Percentiles rank a stretch among this genome's conserved stretches.
These are phyloP conservation scores for Exophiala sp. DNA, from an alignment of 2,329 filamentous ascomycete genomes.

Conservation along the genomic window DNA sequence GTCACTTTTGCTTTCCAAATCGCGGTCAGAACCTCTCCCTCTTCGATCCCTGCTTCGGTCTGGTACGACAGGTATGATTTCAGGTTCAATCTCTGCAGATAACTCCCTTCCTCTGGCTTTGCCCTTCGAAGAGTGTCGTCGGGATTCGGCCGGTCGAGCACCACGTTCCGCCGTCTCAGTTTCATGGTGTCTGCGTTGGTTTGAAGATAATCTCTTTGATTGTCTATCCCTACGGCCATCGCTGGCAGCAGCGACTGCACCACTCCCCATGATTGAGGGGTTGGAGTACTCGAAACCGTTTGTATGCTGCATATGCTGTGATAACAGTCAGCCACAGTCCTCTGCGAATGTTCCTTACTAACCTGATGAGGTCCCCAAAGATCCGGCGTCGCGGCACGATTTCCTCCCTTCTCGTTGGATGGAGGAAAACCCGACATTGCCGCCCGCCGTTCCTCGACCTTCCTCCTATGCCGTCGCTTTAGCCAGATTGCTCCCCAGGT, in stretches of 20 bases:
- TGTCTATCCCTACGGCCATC: constrained; percentile 6
- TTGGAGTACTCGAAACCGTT: constrained; percentile 24
- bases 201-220: constrained; percentile 12
- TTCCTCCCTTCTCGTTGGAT: constrained; percentile 32
- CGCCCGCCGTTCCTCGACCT: constrained; percentile 53
- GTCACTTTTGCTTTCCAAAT: constrained; percentile 8
- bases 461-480: constrained; percentile 69
- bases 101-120: constrained; percentile 12
- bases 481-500: constrained; percentile 67
- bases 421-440: constrained; percentile 24
- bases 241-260: constrained; percentile 1
- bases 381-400: constrained; percentile 27
- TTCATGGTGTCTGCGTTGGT: constrained; percentile 4
- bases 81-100: constrained; percentile 3
- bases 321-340: constrained; percentile 1
- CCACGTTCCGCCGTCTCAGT: constrained; percentile 10
- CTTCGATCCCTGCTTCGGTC: constrained; percentile 30
- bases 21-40: constrained; percentile 33
- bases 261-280: constrained; percentile 3
- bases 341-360: neutral
- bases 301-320: constrained; percentile 27
- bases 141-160: constrained; percentile 6
- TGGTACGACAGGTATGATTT: constrained; percentile 17
- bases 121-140: constrained; percentile 17
- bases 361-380: constrained; percentile 37